Percentiles rank a stretch among this genome's conserved stretches.
phyloP scores from a whole-genome alignment of 257 asterid species.

The Solanum acaule region DNA sequence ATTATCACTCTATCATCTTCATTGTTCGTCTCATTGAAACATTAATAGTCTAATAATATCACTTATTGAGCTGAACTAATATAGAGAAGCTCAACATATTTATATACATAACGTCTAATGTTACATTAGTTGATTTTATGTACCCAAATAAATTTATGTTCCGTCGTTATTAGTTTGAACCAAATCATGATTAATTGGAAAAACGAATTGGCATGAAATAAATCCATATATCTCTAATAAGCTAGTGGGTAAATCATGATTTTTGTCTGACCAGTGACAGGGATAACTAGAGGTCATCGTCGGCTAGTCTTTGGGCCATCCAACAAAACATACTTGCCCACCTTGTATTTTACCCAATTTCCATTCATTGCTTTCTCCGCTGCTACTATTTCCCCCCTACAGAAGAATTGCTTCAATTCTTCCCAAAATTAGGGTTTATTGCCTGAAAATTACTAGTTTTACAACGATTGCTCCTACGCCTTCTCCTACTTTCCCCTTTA shows the following conservation, averaged over 20 bases:
- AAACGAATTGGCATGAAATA: not conserved
- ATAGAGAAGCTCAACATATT: no score
- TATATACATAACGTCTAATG: no score
- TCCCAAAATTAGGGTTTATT: not conserved
- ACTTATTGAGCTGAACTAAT: no score
- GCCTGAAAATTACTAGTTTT: not conserved
- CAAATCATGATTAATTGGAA: not conserved
- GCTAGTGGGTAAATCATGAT: not conserved
- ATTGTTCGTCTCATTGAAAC: no score
- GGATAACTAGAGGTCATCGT: not conserved
- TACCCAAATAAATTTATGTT: not conserved
- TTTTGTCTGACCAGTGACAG: not conserved
- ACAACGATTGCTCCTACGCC: not conserved
- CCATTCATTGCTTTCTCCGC: slow-evolving; percentile 6
- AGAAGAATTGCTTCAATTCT: not conserved
- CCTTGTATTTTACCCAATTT: not conserved
- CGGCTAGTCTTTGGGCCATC: not conserved
- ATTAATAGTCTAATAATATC: no score
- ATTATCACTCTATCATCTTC: no score
- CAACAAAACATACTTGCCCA: not conserved
- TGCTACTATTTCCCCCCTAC: not conserved
- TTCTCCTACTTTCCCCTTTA: not conserved
- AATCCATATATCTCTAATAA: not conserved
- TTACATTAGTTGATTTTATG: not conserved
- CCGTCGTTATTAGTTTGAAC: not conserved